Base-by-base conservation (phyloP, 1,284 basidiomycete species). In the Ustilago sp. region DNA sequence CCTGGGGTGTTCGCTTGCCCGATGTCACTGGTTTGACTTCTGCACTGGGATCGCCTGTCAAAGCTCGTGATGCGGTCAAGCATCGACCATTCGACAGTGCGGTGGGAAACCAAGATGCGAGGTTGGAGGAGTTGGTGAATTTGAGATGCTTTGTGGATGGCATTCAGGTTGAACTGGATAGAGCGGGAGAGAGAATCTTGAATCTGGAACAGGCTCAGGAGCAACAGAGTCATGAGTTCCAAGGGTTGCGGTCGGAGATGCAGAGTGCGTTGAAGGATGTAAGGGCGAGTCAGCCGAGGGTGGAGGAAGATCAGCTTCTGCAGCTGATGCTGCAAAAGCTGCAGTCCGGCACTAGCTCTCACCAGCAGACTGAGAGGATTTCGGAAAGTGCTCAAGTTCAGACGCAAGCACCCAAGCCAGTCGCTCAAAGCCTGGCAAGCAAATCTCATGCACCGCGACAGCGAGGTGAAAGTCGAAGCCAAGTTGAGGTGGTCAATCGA, bases 21-120 rank as follows among this genome's bases (percentile, higher is more conserved):
- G 81, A 82, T 41, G 59, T 82, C 11, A 80, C 81, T 5, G 80
- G 81, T 39, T 57, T 82, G 50, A 80, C 77, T 0, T 77, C 74
- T 0, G 77, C 73, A 3, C 56, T 82, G 1, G 75, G 69, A 34
- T 81, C 80, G 12, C 81, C 81, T 0, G 57, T 67, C 56, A 77
- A 76, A 48, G 65, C 73, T 0, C 55, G 74, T 31, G 59, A 71
- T 12, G 67, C 77, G 1, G 67, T 77, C 43, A 56, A 74, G 43
- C 81, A 82, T 50, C 48, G 65, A 23, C 59, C 66, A 4, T 70
- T 82, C 31, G 73, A 73, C 52, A 52, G 57, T 7, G 64, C 61
- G 6, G 68, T 77, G 0, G 79, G 74, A 34, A 68, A 60, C 48
- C 75, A 77, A 45, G 58, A 74, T 3, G 68, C 75, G 0, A 63